These are phyloP conservation scores for Tremella mesenterica DNA, from an alignment of 768 basidiomycete species.

Conservation along the genomic window DNA sequence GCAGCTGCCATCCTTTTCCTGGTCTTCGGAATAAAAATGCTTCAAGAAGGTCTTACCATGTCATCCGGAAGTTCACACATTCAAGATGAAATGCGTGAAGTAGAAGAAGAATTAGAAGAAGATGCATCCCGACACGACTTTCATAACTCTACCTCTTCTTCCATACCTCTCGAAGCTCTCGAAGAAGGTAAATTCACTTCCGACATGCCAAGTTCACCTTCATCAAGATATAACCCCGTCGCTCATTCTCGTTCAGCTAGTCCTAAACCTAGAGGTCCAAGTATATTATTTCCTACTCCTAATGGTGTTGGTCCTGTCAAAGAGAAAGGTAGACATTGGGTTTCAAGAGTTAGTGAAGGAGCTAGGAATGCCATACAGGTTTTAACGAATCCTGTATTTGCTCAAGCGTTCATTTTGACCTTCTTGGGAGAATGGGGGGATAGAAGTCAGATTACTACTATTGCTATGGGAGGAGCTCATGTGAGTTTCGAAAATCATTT, in stretches of 20 bases:
- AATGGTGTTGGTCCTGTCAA: slow-evolving; percentile 10
- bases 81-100: slow-evolving; percentile 87
- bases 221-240: not conserved
- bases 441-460: slow-evolving; percentile 92
- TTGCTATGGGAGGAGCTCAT: slow-evolving; percentile 89
- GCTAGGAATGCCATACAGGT: slow-evolving; percentile 72
- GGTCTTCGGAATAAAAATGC: slow-evolving; percentile 82
- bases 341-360: slow-evolving; percentile 51
- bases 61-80: slow-evolving; percentile 68
- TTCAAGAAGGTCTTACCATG: slow-evolving; percentile 76
- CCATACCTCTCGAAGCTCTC: slow-evolving; percentile 62
- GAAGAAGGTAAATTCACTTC: slow-evolving; percentile 55
- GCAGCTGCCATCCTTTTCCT: slow-evolving; percentile 73
- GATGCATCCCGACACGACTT: slow-evolving; percentile 52
- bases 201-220: slow-evolving; percentile 1
- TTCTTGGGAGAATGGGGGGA: slow-evolving; percentile 99
- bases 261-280: slow-evolving; percentile 7
- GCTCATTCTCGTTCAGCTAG: not conserved
- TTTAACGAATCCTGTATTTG: slow-evolving; percentile 83
- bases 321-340: slow-evolving; percentile 14
- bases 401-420: slow-evolving; percentile 86
- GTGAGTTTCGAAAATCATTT: no score
- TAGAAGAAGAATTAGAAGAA: slow-evolving; percentile 87
- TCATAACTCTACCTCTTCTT: slow-evolving; percentile 22
- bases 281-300: slow-evolving; percentile 13